Evolutionary conservation across 1,284 basidiomycete species (phyloP).

Genomic region (Cronartium ribicola): DNA sequence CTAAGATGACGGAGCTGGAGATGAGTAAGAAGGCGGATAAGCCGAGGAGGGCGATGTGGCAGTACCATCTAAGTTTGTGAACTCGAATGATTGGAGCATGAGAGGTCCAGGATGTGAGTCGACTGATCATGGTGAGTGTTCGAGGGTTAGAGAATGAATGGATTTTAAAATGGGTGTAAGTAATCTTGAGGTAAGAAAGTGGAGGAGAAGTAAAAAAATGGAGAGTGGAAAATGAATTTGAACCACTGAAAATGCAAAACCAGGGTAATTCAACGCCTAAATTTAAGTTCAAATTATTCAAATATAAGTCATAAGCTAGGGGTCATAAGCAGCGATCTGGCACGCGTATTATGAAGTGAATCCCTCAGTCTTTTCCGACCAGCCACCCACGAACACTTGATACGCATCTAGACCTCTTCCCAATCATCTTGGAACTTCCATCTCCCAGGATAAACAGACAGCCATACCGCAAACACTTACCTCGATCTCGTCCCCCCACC

Average conservation of each 20-base stretch:
- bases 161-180: neutral
- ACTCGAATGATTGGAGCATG: constrained; percentile 11
- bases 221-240: neutral
- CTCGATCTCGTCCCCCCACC: too few species aligned
- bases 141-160: neutral
- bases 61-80: constrained; percentile 29
- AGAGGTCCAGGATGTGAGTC: constrained; percentile 13
- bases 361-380: too few species aligned
- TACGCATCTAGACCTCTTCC: too few species aligned
- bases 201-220: neutral
- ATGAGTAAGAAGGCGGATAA: constrained; percentile 14
- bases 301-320: neutral
- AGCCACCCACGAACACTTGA: too few species aligned
- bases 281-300: neutral
- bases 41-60: constrained; percentile 17
- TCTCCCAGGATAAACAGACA: too few species aligned
- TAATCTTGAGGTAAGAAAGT: neutral
- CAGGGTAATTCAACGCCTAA: neutral
- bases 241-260: neutral
- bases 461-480: too few species aligned
- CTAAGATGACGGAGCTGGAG: constrained; percentile 31
- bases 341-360: too few species aligned
- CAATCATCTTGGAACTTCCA: too few species aligned
- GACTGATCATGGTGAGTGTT: neutral
- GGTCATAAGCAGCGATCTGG: too few species aligned